Evolutionary conservation across 495 filamentous ascomycete genomes (phyloP).

Genomic region (Aspergillus affinis): DNA sequence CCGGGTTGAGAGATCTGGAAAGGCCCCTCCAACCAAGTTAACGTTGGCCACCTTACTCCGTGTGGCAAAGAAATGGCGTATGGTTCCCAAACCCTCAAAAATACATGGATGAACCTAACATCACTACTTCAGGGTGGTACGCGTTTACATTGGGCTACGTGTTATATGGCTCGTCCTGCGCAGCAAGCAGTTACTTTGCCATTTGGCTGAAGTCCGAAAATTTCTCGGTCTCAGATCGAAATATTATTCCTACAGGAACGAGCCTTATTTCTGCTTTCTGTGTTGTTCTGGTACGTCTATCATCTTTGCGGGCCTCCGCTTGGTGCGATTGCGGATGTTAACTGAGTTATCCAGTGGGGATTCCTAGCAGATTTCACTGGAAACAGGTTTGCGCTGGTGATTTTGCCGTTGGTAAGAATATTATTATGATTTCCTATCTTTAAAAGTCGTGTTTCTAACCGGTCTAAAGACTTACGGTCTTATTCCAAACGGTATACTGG

Average conservation of each 20-base stretch:
- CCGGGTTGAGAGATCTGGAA: slow-evolving; percentile 25
- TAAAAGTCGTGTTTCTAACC: background rate
- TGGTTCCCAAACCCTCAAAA: background rate
- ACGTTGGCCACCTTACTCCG: slow-evolving; percentile 16
- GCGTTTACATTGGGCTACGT: slow-evolving; percentile 21
- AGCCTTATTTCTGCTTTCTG: slow-evolving; percentile 15
- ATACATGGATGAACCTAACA: background rate
- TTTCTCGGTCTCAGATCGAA: slow-evolving; percentile 22
- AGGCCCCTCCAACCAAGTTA: slow-evolving; percentile 30
- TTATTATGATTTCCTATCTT: too few species aligned
- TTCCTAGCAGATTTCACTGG: slow-evolving; percentile 23
- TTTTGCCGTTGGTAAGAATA: slow-evolving; percentile 16
- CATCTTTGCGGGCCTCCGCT: background rate
- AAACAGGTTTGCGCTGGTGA: slow-evolving; percentile 17
- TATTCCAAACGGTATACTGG: slow-evolving; percentile 31
- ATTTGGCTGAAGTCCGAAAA: slow-evolving; percentile 25
- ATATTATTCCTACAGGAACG: slow-evolving; percentile 20
- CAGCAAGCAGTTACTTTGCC: slow-evolving; percentile 18
- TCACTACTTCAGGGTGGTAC: slow-evolving; percentile 19
- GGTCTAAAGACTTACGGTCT: slow-evolving; percentile 16
- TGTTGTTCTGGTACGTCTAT: slow-evolving; percentile 12
- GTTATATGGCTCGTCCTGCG: slow-evolving; percentile 25
- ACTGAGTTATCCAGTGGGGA: slow-evolving; percentile 10
- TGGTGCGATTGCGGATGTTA: background rate
- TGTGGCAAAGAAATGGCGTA: slow-evolving; percentile 6